Percentiles rank a stretch among this genome's conserved stretches.
phyloP scores from a whole-genome alignment of 2,329 filamentous ascomycete species.

The Aspergillus awamori region DNA sequence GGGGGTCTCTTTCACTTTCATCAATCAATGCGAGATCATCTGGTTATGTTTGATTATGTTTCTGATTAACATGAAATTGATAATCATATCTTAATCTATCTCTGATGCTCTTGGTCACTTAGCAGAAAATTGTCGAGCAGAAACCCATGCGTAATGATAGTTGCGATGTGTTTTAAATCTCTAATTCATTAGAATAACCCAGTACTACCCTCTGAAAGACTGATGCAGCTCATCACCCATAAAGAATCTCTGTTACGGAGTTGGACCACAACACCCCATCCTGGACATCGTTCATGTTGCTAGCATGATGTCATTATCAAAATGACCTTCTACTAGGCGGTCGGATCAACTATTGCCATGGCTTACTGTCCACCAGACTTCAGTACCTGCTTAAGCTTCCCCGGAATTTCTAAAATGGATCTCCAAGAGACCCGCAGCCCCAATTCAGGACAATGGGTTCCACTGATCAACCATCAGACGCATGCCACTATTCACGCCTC shows the following conservation, averaged over 20 bases:
- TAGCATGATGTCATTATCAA: neutral
- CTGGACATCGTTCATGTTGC: neutral
- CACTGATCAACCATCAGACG: conserved; percentile 19
- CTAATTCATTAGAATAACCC: neutral
- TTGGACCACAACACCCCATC: neutral
- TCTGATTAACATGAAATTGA: neutral
- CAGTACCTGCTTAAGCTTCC: neutral
- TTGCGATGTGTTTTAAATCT: too few species aligned
- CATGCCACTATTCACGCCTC: conserved; percentile 8
- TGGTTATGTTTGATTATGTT: neutral
- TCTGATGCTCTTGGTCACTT: too few species aligned
- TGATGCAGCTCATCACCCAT: too few species aligned
- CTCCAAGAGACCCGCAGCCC: conserved; percentile 14
- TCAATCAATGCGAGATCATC: neutral
- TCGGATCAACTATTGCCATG: neutral
- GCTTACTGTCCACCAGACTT: neutral
- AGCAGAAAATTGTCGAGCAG: neutral
- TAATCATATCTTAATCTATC: too few species aligned
- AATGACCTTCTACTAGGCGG: neutral
- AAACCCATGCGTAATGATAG: too few species aligned
- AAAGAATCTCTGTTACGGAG: neutral
- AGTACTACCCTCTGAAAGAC: neutral
- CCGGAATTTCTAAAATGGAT: neutral
- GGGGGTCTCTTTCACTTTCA: neutral
- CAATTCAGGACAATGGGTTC: conserved; percentile 9